Evolutionary conservation across 1,284 basidiomycete genomes (phyloP), one percentile per base, ranked within the genome.

Genomic region (Tilletia indica): DNA sequence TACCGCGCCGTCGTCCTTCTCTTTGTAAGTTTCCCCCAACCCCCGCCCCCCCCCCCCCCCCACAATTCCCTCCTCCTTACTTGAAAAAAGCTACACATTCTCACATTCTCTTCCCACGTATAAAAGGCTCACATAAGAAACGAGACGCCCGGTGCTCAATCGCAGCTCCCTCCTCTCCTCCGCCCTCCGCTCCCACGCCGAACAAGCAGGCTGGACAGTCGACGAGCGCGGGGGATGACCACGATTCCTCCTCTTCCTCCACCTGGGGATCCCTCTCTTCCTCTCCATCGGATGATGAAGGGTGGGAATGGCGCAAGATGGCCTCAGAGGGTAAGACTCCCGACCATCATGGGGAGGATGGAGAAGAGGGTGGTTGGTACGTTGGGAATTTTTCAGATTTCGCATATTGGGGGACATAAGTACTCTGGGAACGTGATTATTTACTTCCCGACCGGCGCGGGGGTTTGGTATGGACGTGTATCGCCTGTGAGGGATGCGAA

Each of bases 391-490:
- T 87, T 97, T 80, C 90, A 89, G 80, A 91, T 90, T 74, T 94
- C 92, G 38, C 95, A 97, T 85, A 88, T 94, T 64, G 93, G 94
- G 64, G 94, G 93, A 1, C 94, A 97, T 86, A 91, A 91, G 76
- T 97, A 91, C 83, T 91, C 92, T 21, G 95, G 95, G 36, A 95
- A 96, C 81, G 91, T 93, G 79, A 90, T 95, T 72, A 92, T 96
- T 80, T 91, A 93, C 84, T 91, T 91, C 72, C 93, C 94, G 0
- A 89, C 90, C 71, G 94, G 94, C 19, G 88, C 90, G 36, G 89
- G 90, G 63, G 88, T 96, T 36, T 95, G 93, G 89, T 97, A 97
- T 81, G 95, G 94, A n/a, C 90, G 95, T 45, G 93, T 96, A 9
- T 54, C 47, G 8, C 64, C 64, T 25, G 67, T 58, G 21, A 4